A percentile compares a stretch with the other conserved stretches of the same genome.
Evolutionary conservation across 352 stramenopile genomes (phyloP).

Genomic region (Pythium monospermum): DNA sequence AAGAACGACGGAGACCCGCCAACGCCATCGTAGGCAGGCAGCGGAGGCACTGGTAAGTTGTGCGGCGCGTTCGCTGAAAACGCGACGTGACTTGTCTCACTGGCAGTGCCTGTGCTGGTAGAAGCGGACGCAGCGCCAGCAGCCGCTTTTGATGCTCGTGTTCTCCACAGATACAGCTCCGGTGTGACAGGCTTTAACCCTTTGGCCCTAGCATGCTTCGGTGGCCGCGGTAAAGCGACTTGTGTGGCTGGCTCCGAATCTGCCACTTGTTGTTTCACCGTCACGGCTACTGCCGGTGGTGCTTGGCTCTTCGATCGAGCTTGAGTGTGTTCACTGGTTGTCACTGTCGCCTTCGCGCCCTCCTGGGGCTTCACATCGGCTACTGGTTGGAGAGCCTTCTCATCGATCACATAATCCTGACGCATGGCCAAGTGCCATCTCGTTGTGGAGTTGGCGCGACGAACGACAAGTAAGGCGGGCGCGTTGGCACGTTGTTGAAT

Average conservation of each 20-base stretch:
- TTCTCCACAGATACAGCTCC: background rate
- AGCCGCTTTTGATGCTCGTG: constrained; percentile 15
- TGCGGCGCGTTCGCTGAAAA: constrained; percentile 7
- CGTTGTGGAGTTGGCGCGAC: constrained; percentile 21
- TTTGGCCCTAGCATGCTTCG: background rate
- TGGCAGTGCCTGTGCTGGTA: background rate
- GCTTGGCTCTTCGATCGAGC: too few relatives aligned
- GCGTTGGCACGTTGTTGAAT: constrained; percentile 13
- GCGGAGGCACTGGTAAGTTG: constrained; percentile 42
- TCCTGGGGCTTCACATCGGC: too few relatives aligned
- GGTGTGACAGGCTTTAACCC: background rate
- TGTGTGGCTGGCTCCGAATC: background rate
- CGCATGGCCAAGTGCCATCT: constrained; percentile 18
- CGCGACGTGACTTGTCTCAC: background rate
- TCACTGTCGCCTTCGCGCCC: too few relatives aligned
- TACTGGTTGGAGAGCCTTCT: too few relatives aligned
- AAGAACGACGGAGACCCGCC: constrained; percentile 78
- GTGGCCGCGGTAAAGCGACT: too few relatives aligned
- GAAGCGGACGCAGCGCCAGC: too few relatives aligned
- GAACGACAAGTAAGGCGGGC: constrained; percentile 15
- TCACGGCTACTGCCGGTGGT: too few relatives aligned
- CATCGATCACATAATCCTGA: too few relatives aligned
- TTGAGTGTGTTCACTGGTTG: too few relatives aligned
- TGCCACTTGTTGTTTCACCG: background rate
- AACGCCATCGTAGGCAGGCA: constrained; percentile 78